These are phyloP conservation scores for Aphanomyces astaci DNA, from an alignment of 352 stramenopile species.

Conservation along the genomic window DNA sequence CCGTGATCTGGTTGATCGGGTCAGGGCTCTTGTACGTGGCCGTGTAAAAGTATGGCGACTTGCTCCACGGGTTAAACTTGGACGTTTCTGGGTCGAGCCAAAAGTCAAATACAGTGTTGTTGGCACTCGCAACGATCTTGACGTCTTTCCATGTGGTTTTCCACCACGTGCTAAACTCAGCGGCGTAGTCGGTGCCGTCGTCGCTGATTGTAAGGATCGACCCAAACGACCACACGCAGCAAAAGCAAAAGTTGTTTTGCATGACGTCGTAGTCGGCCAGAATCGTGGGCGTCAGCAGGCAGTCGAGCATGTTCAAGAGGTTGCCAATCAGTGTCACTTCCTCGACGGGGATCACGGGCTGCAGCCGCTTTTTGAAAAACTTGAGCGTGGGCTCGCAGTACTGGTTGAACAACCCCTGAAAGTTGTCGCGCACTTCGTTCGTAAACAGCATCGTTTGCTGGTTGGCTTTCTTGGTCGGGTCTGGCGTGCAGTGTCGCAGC, in stretches of 20 bases:
- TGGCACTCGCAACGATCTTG: conserved; percentile 87
- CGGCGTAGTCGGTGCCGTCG: conserved; percentile 91
- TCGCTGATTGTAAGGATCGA: conserved; percentile 89
- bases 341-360: conserved; percentile 88
- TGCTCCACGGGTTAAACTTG: conserved; percentile 92
- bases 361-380: conserved; percentile 91
- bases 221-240: conserved; percentile 92
- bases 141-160: conserved; percentile 93
- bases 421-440: conserved; percentile 61
- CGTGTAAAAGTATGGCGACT: conserved; percentile 92
- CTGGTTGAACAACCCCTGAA: conserved; percentile 85
- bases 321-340: conserved; percentile 91
- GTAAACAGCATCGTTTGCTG: conserved; percentile 67
- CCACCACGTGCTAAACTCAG: conserved; percentile 94
- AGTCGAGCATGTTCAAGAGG: conserved; percentile 93
- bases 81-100: conserved; percentile 90
- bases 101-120: conserved; percentile 97
- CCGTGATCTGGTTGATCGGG: conserved; percentile 84
- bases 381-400: conserved; percentile 89
- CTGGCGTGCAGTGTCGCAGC: conserved; percentile 58
- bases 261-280: conserved; percentile 69
- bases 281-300: conserved; percentile 74
- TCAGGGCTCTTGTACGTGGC: conserved; percentile 79
- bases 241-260: conserved; percentile 93
- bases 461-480: conserved; percentile 49